Evolutionary conservation across 1,284 basidiomycete genomes (phyloP).

Genomic region (Leucoagaricus sp.): DNA sequence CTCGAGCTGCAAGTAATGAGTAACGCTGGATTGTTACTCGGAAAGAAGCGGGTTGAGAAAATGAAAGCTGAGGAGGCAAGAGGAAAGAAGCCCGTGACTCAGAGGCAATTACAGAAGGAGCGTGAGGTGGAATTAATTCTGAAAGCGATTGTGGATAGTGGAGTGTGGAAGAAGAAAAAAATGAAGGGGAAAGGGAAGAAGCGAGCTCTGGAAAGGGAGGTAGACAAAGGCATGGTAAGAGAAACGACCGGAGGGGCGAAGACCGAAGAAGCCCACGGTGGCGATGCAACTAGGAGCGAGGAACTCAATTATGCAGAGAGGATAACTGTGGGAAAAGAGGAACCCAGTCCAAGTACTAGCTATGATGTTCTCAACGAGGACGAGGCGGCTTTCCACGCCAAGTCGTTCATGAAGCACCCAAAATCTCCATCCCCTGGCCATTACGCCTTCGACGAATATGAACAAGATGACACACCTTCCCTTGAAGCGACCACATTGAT

Average conservation of each 20-base stretch:
- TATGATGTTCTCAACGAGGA: too few species aligned
- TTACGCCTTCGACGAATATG: too few species aligned
- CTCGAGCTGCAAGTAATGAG: conserved; percentile 4
- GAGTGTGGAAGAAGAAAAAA: background rate
- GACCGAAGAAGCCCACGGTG: background rate
- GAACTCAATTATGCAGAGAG: background rate
- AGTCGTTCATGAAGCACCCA: too few species aligned
- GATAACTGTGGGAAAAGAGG: too few species aligned
- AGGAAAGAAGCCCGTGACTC: background rate
- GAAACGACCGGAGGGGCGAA: background rate
- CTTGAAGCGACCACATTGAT: too few species aligned
- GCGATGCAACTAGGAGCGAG: background rate
- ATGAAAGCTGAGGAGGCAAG: conserved; percentile 16
- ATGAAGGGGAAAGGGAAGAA: conserved; percentile 1
- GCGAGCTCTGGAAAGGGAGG: background rate
- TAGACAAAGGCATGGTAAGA: background rate
- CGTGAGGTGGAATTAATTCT: background rate
- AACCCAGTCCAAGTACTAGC: too few species aligned
- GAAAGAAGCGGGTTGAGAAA: background rate
- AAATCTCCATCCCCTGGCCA: too few species aligned
- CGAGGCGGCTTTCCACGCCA: too few species aligned
- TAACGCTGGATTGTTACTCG: background rate
- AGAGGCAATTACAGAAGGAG: conserved; percentile 11
- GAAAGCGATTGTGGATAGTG: background rate
- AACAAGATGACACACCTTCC: too few species aligned